Evolutionary conservation across 345 rosid species (phyloP).

Genomic region (Zanthoxylum bungeanum): DNA sequence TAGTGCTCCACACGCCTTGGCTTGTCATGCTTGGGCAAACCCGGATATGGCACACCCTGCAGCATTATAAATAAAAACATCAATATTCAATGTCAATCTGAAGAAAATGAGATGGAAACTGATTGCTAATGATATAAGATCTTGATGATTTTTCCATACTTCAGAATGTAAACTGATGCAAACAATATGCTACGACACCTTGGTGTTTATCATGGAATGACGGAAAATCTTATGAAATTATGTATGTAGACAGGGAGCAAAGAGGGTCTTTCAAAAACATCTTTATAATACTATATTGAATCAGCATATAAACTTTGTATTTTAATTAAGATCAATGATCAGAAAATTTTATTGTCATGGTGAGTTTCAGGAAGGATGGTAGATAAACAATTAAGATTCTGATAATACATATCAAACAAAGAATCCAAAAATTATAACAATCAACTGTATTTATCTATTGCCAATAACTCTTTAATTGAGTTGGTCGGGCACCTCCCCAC

Average conservation of each 20-base stretch:
- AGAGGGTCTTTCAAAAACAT: background rate
- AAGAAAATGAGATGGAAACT: background rate
- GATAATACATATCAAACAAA: background rate
- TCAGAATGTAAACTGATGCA: background rate
- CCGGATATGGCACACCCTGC: conserved; percentile 72
- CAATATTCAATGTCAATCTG: conserved; percentile 4
- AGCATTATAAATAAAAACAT: conserved; percentile 9
- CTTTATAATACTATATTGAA: background rate
- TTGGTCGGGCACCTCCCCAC: too few species aligned
- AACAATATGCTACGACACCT: background rate
- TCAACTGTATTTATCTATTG: too few species aligned
- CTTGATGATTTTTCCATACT: background rate
- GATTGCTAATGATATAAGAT: background rate
- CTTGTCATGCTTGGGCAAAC: conserved; percentile 68
- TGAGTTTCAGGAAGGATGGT: background rate
- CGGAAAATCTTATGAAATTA: background rate
- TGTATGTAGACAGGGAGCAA: background rate
- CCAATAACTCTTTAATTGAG: too few species aligned
- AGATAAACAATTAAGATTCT: background rate
- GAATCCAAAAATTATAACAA: background rate
- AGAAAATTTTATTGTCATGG: background rate
- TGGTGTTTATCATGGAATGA: background rate
- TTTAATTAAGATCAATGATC: background rate
- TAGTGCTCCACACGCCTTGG: conserved; percentile 89
- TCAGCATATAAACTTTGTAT: background rate